Evolutionary conservation across 2,329 filamentous ascomycete species (phyloP), one percentile per base, ranked within the genome.

Genomic region (Fusarium austroafricanum): DNA sequence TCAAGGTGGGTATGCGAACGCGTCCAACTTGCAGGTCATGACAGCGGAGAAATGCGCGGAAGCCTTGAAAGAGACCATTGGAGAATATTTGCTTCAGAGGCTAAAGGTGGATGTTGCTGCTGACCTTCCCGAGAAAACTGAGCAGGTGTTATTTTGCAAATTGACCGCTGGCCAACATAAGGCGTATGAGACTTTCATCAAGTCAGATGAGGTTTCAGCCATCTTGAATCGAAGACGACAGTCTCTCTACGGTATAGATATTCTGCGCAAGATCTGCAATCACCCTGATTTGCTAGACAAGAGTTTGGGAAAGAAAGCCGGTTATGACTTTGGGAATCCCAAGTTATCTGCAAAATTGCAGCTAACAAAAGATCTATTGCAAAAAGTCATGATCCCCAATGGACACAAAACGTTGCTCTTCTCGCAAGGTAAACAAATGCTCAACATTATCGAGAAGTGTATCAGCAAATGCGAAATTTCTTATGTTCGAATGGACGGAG

Each of bases 121-220:
- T 10, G 95, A 98, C 77, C 82, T 99, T 14, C 96, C 96, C 0
- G 93, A 97, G 78, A 99, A 99, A 84, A 97, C 90, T 50, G 96
- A 99, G 76, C 93, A 97, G 71, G 96, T 99, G 0, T 83, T 99
- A 5, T 98, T 99, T 78, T 98, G 96, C 81, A 97, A 96, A 76
- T 83, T 99, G 64, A 97, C 94, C 0, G 77, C 79, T 11, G 78
- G 90, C 15, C 96, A 99, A 76, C 87, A 92, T 49, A 85, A 90
- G 31, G 90, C 90, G 1, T 99, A 99, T 71, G 87, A 94, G 75
- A 83, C 86, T 7, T 98, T 97, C 71, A 82, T 98, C 4, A 84
- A 84, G 18, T 97, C 94, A 0, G 89, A 92, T 39, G 94, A 97
- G 43, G 94, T 97, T 85, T 87, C 86, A n/a, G 89, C 91, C 0